Percentiles rank a stretch among this genome's conserved stretches.
phyloP scores from a whole-genome alignment of 352 stramenopile genomes.

The Phytophthora citricola region DNA sequence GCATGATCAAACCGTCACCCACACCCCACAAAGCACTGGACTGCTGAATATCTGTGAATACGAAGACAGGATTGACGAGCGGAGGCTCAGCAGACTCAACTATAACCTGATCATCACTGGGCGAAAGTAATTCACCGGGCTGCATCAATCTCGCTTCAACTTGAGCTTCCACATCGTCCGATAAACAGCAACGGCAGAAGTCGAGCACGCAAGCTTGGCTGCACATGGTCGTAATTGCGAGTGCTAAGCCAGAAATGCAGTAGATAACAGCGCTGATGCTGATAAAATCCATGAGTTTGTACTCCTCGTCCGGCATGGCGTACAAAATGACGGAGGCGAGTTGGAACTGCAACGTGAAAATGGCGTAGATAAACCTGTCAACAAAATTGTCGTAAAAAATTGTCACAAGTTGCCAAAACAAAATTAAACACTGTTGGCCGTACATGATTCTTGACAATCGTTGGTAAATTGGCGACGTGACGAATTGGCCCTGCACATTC shows the following conservation, averaged over 20 bases:
- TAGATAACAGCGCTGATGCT: slow-evolving; percentile 49
- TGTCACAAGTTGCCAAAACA: background rate
- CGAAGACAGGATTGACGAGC: slow-evolving; percentile 60
- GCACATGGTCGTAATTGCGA: slow-evolving; percentile 56
- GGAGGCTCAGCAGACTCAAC: slow-evolving; percentile 45
- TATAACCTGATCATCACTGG: slow-evolving; percentile 32
- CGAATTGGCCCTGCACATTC: slow-evolving; percentile 65
- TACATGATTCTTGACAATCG: slow-evolving; percentile 72
- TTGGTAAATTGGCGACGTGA: slow-evolving; percentile 70
- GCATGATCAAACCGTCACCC: slow-evolving; percentile 51
- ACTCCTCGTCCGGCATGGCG: slow-evolving; percentile 30
- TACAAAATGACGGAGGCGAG: slow-evolving; percentile 52
- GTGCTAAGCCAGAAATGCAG: slow-evolving; percentile 41
- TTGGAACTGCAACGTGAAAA: slow-evolving; percentile 70
- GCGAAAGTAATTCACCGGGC: slow-evolving; percentile 39
- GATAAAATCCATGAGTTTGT: slow-evolving; percentile 42
- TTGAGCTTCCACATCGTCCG: slow-evolving; percentile 54
- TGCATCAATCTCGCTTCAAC: slow-evolving; percentile 49
- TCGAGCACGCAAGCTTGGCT: slow-evolving; percentile 52
- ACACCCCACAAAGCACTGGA: slow-evolving; percentile 63
- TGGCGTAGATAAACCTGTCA: slow-evolving; percentile 57
- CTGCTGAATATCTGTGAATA: slow-evolving; percentile 73
- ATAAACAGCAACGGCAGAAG: slow-evolving; percentile 45
- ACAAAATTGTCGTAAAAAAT: background rate
- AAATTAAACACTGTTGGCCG: background rate